These are phyloP conservation scores for Micractinium sp. DNA, from an alignment of 139 green algal genomes.

Conservation along the genomic window DNA sequence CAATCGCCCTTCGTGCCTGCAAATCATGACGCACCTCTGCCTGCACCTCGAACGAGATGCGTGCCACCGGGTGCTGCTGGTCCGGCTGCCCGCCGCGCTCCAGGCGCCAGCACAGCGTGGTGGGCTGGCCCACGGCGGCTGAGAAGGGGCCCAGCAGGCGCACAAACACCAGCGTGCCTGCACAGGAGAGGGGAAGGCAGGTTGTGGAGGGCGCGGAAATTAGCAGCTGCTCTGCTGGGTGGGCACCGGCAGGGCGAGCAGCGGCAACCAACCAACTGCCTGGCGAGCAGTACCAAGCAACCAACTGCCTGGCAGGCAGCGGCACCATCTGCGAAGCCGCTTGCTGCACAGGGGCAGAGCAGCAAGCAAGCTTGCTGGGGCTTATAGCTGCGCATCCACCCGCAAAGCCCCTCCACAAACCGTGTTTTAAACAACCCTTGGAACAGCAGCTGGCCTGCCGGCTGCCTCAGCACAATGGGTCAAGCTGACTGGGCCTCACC, in stretches of 20 bases:
- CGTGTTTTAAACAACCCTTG: neutral
- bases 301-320: no score
- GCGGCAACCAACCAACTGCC: no score
- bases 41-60: conserved; percentile 44
- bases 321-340: no score
- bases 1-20: neutral
- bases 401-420: no score
- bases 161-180: conserved; percentile 44
- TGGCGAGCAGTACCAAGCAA: no score
- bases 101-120: conserved; percentile 64
- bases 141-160: conserved; percentile 60
- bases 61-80: neutral
- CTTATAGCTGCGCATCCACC: no score
- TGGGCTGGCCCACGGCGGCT: conserved; percentile 43
- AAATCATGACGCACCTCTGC: conserved; percentile 29
- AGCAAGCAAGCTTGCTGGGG: neutral
- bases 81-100: conserved; percentile 41
- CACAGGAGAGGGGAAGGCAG: neutral
- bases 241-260: no score
- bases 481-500: conserved; percentile 5
- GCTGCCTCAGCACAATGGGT: no score
- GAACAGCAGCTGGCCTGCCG: neutral
- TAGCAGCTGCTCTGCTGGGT: neutral
- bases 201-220: neutral
- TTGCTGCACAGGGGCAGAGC: neutral